Conservation (phyloP, 805 yeast species). For the Wickerhamomyces canadensis region DNA sequence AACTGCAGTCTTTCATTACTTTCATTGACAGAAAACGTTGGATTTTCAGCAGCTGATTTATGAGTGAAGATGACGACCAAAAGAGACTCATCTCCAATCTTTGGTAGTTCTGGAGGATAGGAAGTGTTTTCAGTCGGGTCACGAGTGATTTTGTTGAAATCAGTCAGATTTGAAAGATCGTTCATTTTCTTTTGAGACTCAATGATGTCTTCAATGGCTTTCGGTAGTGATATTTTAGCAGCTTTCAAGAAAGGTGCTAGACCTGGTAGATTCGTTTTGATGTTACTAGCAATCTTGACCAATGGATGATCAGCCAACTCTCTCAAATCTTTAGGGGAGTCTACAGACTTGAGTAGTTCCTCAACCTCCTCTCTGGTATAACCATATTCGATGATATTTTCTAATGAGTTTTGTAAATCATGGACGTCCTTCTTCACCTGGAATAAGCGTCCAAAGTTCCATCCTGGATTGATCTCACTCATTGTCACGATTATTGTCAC, state of each 20-base stretch:
- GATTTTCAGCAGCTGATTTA: conserved; percentile 49
- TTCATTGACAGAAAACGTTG: background rate
- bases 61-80: conserved; percentile 70
- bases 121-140: background rate
- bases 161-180: background rate
- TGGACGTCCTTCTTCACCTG: conserved; percentile 4
- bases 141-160: background rate
- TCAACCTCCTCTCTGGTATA: background rate
- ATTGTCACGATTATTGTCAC: too few species aligned
- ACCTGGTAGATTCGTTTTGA: background rate
- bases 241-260: background rate
- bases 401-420: conserved; percentile 4
- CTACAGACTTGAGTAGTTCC: background rate
- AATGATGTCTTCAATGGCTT: background rate
- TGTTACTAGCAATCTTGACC: background rate
- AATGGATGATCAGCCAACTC: background rate
- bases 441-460: background rate
- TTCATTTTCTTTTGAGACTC: background rate
- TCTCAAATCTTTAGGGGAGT: background rate
- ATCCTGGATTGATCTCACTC: background rate
- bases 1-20: conserved; percentile 76
- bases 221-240: background rate
- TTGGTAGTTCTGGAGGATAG: conserved; percentile 53
- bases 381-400: conserved; percentile 1
- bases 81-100: conserved; percentile 41